Percentiles rank a stretch among this genome's conserved stretches.
These are phyloP conservation scores for Turnera subulata DNA, from an alignment of 345 rosid genomes.

Conservation along the genomic window DNA sequence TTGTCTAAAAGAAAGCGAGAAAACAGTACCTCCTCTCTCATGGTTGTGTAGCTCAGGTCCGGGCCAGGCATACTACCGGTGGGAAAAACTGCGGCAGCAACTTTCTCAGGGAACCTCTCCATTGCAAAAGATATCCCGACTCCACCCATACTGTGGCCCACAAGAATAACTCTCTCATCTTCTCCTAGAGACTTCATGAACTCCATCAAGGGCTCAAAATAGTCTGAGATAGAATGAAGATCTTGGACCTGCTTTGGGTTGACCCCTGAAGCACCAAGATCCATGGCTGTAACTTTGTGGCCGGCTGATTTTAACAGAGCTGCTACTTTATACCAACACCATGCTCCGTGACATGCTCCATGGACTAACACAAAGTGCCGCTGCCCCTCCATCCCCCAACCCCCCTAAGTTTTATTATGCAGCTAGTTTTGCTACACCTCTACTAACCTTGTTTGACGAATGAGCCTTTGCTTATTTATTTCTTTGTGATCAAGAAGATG, in stretches of 20 bases:
- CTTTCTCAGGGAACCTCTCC: conserved; percentile 39
- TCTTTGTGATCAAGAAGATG: too few species aligned
- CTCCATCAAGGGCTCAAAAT: conserved; percentile 32
- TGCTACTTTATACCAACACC: conserved; percentile 38
- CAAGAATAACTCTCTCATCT: conserved; percentile 39
- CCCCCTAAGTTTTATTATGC: background rate
- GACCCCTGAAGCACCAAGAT: conserved; percentile 33
- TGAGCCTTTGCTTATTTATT: too few species aligned
- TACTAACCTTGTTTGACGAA: too few species aligned
- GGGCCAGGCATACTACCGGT: conserved; percentile 35
- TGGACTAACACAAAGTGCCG: conserved; percentile 24
- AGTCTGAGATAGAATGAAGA: conserved; percentile 24
- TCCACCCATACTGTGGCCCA: conserved; percentile 43
- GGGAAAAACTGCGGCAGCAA: conserved; percentile 28
- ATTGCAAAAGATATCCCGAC: conserved; percentile 30
- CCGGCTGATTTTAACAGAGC: conserved; percentile 22
- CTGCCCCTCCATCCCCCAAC: background rate
- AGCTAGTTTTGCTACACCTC: too few species aligned
- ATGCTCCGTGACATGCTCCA: conserved; percentile 32
- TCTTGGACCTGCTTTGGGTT: conserved; percentile 28
- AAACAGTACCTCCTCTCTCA: conserved; percentile 25
- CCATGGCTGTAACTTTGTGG: conserved; percentile 27
- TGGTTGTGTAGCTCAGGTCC: conserved; percentile 16
- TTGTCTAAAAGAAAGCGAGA: background rate
- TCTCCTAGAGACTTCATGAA: conserved; percentile 30